Evolutionary conservation across 1,139 yeast species (phyloP).

Genomic region (Yamadazyma jaroonii): DNA sequence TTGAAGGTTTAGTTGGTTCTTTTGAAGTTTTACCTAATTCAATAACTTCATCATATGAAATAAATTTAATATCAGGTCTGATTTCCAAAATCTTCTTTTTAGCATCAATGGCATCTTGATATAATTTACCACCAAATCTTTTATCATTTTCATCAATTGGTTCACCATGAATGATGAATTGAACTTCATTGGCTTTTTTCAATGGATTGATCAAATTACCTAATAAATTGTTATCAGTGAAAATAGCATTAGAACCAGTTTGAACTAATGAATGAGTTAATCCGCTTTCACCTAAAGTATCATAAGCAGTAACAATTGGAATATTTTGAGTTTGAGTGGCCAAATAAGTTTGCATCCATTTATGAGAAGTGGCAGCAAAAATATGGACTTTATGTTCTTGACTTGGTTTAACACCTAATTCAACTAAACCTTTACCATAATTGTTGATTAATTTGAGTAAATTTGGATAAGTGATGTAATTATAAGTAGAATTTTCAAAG

Average conservation of each 20-base stretch:
- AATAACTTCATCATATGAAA: constrained; percentile 64
- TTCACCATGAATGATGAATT: constrained; percentile 71
- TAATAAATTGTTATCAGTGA: constrained; percentile 78
- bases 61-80: constrained; percentile 75
- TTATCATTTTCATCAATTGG: constrained; percentile 59
- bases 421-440: constrained; percentile 73
- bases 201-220: constrained; percentile 68
- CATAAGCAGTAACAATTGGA: constrained; percentile 94
- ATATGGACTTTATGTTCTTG: constrained; percentile 69
- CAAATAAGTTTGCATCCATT: constrained; percentile 87
- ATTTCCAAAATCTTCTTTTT: constrained; percentile 54
- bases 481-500: constrained; percentile 75
- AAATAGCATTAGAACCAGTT: constrained; percentile 75
- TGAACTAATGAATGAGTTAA: constrained; percentile 81
- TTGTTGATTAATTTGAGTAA: constrained; percentile 47
- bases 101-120: constrained; percentile 54
- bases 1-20: constrained; percentile 21
- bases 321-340: constrained; percentile 76
- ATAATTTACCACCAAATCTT: constrained; percentile 60
- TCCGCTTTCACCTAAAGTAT: constrained; percentile 91
- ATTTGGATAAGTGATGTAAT: constrained; percentile 61
- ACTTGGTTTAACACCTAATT: constrained; percentile 68
- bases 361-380: constrained; percentile 80
- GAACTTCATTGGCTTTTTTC: constrained; percentile 58
- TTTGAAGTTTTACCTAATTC: constrained; percentile 54